Evolutionary conservation across 176 grass and related monocot species (phyloP), one percentile per base, ranked within the genome.

Genomic region (Panicum miliaceum): DNA sequence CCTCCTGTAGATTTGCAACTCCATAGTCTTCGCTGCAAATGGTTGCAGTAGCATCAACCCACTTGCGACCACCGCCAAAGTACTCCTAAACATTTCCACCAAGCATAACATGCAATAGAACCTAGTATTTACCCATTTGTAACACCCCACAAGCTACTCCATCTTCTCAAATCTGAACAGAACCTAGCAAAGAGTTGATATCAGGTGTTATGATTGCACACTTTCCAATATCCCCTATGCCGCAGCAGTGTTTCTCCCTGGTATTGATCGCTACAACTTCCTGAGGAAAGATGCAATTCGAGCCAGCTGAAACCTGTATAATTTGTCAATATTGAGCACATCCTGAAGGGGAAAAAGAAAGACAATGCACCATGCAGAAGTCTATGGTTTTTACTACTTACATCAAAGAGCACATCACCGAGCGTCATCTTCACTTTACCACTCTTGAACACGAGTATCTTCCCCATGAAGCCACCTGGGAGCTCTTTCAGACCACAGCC

Each of bases 361-460:
- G 46, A 45, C 22, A 79, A 43, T 36, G 62, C 64, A 84, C 32
- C 8, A 56, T 35, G 52, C 25, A 79, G 19, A 84, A 85, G 23
- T 45, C 56, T 5, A 41, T 7, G 18, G 13, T 19, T 45, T 42
- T 54, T n/a, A 60, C 26, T 73, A 92, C 88, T 75, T 64, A 97
- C 92, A 86, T 93, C 88, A 79, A 94, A 92, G 18, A 88, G 60
- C 27, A 36, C 48, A 52, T 97, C 88, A 83, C 95, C 86, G 3
- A 92, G 72, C 38, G 64, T 88, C 92, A 97, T 97, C 88, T 93
- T 97, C 50, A 97, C 70, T 91, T 94, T 91, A 38, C 92, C 92
- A 41, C 92, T 97, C 40, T 84, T 92, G 63, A 91, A 89, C 73
- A 97, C 90, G 0, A 88, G 71, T 26, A 94, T 58, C 88, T 97